Evolutionary conservation across 2,329 filamentous ascomycete species (phyloP), one percentile per base, ranked within the genome.

Genomic region (Tothia fuscella): DNA sequence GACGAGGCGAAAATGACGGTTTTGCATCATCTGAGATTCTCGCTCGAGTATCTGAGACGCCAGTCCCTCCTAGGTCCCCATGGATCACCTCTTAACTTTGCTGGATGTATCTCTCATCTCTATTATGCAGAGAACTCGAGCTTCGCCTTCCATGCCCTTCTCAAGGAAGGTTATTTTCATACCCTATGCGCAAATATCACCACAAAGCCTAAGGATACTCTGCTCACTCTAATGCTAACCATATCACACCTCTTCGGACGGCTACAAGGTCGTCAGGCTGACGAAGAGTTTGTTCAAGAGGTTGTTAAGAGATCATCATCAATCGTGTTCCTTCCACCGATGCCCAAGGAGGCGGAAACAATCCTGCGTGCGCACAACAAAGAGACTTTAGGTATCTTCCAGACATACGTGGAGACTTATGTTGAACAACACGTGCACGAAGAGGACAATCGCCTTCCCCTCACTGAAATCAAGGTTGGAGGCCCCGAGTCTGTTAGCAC

Each of bases 21-120:
- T 1, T 69, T 82, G 39, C 82, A 89, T 54, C 82, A 88, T 52
- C 58, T 89, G 5, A 73, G 83, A 3, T 89, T 89, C 56, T 87
- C 82, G 0, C 82, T 89, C 33, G 82, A 89, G 48, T 89, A 86
- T 50, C 67, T 89, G 1, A 71, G 81, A 16, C 67, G 79, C 26
- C 78, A 86, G 49, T 65, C 73, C 32, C 70, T 89, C 0, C 64
- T 89, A 6, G 75, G 73, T 3, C 56, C 63, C 0, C 55, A 61
- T 1, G 83, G 82, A 34, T 63, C 58, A 2, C 81, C 83, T 0
- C 60, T 87, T 10, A 83, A 88, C 54, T 85, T 88, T 53, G 74
- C 82, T 1, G 76, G 77, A 0, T 66, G 76, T 3, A 71, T 87
- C 1, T 74, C 76, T 0, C 81, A 87, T 57, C 61, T 89, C 1